Conservation (phyloP, 177 flowering plant species). For the Tripterygium wilfordii region DNA sequence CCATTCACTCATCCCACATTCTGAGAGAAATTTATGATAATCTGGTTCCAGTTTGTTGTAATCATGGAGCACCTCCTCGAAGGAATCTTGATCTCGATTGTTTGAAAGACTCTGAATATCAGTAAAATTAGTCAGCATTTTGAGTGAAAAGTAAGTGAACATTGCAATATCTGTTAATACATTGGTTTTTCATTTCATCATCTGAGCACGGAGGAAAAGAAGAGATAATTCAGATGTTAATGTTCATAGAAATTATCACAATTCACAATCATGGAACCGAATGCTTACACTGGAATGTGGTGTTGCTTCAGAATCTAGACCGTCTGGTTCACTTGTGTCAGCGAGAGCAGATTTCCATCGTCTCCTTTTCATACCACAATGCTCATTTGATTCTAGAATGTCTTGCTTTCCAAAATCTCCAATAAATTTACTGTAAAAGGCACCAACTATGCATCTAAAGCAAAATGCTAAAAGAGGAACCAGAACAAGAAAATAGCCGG, state of each 20-base stretch:
- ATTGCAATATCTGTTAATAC: too few species aligned
- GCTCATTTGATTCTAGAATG: slow-evolving; percentile 13
- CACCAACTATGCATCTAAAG: slow-evolving; percentile 38
- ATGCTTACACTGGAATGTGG: slow-evolving; percentile 24
- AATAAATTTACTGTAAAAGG: slow-evolving; percentile 20
- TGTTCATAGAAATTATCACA: not conserved
- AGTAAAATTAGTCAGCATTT: too few species aligned
- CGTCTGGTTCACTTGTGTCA: slow-evolving; percentile 33
- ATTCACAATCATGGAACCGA: not conserved
- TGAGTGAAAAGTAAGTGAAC: too few species aligned
- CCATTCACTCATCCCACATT: slow-evolving; percentile 8
- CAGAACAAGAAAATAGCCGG: slow-evolving; percentile 49
- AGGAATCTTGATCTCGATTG: slow-evolving; percentile 20
- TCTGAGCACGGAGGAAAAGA: too few species aligned
- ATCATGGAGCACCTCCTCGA: slow-evolving; percentile 26
- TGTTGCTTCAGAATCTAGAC: slow-evolving; percentile 15
- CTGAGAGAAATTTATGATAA: slow-evolving; percentile 43
- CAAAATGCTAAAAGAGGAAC: slow-evolving; percentile 55
- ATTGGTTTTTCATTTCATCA: too few species aligned
- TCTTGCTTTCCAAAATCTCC: slow-evolving; percentile 14
- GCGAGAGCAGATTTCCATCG: slow-evolving; percentile 46
- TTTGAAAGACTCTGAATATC: slow-evolving; percentile 25
- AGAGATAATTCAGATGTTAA: not conserved
- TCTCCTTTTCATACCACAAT: slow-evolving; percentile 20
- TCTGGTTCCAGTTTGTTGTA: slow-evolving; percentile 39